A percentile compares a stretch with the other conserved stretches of the same genome.
Conservation (phyloP, 169 alveolate genomes). For the Babesia ovis region DNA sequence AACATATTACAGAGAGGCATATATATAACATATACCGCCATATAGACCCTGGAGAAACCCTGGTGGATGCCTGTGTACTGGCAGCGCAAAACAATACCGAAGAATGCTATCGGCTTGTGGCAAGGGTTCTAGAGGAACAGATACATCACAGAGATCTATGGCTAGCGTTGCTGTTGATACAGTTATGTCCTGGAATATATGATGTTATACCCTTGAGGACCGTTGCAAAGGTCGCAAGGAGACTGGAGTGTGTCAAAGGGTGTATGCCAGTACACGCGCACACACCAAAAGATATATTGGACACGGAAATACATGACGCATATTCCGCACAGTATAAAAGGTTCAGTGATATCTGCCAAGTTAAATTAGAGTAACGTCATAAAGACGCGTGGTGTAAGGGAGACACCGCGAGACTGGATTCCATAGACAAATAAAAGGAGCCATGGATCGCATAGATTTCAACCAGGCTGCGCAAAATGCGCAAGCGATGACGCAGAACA, state of each 20-base stretch:
- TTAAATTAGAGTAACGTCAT: background rate
- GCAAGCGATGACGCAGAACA: constrained; percentile 27
- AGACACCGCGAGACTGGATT: background rate
- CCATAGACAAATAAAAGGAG: background rate
- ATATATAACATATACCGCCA: background rate
- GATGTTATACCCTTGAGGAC: background rate
- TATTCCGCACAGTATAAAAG: background rate
- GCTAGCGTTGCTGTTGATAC: constrained; percentile 4
- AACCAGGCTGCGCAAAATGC: constrained; percentile 45
- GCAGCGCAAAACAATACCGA: background rate
- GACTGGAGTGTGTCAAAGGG: background rate
- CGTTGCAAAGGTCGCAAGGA: background rate
- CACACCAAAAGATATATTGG: background rate
- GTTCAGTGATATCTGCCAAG: constrained; percentile 1
- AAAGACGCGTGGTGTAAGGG: background rate
- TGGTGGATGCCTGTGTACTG: constrained; percentile 24
- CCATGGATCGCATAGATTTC: constrained; percentile 22
- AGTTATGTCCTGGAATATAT: background rate
- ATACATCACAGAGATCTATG: background rate
- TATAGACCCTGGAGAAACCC: background rate
- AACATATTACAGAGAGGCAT: background rate
- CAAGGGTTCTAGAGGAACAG: background rate
- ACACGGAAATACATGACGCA: background rate
- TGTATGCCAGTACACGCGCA: constrained; percentile 16
- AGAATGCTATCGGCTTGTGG: background rate